A percentile compares a stretch with the other conserved stretches of the same genome.
Evolutionary conservation across 2,329 filamentous ascomycete species (phyloP).

Genomic region (Beauveria medogensis): DNA sequence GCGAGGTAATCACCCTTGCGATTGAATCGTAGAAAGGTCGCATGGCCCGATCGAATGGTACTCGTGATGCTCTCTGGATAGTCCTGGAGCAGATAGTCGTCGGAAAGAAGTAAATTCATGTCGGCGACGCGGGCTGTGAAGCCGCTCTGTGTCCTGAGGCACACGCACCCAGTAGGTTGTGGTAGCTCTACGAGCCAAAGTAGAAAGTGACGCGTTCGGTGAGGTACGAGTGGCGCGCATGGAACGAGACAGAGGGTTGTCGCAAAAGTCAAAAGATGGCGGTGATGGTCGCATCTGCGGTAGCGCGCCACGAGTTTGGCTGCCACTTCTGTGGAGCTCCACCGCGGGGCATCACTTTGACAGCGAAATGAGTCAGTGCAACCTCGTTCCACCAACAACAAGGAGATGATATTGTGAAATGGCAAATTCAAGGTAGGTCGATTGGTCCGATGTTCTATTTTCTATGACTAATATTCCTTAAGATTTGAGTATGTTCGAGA

Average conservation of each 20-base stretch:
- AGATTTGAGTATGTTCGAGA: slow-evolving; percentile 91
- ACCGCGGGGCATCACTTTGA: slow-evolving; percentile 10
- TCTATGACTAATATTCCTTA: slow-evolving; percentile 1
- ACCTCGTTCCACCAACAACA: background rate
- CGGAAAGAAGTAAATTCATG: slow-evolving; percentile 54
- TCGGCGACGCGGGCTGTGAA: slow-evolving; percentile 3
- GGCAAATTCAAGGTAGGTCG: slow-evolving; percentile 46
- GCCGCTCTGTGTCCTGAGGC: background rate
- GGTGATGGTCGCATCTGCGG: background rate
- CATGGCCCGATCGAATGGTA: slow-evolving; percentile 67
- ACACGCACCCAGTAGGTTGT: background rate
- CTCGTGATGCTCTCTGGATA: slow-evolving; percentile 86
- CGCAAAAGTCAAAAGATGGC: slow-evolving; percentile 8
- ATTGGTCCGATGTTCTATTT: slow-evolving; percentile 10
- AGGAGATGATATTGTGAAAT: slow-evolving; percentile 18
- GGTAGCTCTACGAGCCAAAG: background rate
- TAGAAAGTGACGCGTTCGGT: background rate
- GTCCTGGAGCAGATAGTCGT: slow-evolving; percentile 63
- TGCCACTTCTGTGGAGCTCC: slow-evolving; percentile 7
- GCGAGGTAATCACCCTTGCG: slow-evolving; percentile 91
- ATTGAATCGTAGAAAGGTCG: slow-evolving; percentile 74
- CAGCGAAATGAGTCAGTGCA: background rate
- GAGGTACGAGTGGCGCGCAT: background rate
- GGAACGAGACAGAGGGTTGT: background rate
- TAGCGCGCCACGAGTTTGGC: slow-evolving; percentile 5